A percentile compares a stretch with the other conserved stretches of the same genome.
These are phyloP conservation scores for Benincasa hispida DNA, from an alignment of 306 rosid species.

Conservation along the genomic window DNA sequence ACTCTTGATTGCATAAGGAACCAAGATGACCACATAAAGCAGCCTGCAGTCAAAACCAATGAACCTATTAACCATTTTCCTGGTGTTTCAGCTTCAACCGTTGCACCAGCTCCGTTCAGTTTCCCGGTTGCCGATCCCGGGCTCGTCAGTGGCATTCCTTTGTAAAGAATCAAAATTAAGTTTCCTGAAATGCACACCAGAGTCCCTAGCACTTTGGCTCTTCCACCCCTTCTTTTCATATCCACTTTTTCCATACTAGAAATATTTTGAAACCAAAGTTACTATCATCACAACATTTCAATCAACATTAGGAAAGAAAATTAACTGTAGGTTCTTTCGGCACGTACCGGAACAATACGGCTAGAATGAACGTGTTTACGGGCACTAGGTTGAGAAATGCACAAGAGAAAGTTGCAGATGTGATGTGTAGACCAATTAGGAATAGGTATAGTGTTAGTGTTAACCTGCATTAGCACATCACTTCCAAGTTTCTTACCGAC, in stretches of 20 bases:
- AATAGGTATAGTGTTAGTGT: constrained; percentile 51
- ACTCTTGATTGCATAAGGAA: constrained; percentile 68
- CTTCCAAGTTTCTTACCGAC: neutral
- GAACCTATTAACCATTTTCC: constrained; percentile 60
- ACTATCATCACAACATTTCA: neutral
- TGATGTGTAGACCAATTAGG: constrained; percentile 66
- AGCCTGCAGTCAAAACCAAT: constrained; percentile 32
- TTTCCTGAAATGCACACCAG: constrained; percentile 50
- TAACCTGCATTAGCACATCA: constrained; percentile 28
- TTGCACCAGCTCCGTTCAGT: neutral
- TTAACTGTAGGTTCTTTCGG: neutral
- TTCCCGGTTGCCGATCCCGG: constrained; percentile 10
- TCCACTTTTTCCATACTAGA: constrained; percentile 63
- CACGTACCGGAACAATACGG: constrained; percentile 68
- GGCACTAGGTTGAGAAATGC: constrained; percentile 88
- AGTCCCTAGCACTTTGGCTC: constrained; percentile 55
- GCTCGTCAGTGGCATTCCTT: constrained; percentile 46
- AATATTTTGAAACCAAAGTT: constrained; percentile 4
- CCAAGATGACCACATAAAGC: constrained; percentile 85
- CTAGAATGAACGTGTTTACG: constrained; percentile 58
- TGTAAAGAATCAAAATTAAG: constrained; percentile 45
- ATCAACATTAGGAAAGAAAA: neutral
- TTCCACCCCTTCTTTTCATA: constrained; percentile 44
- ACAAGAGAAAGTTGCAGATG: constrained; percentile 69
- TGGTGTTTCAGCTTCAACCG: constrained; percentile 8